Percentiles rank a stretch among this genome's conserved stretches.
These are phyloP conservation scores for Magnusiomyces clavatus DNA, from an alignment of 1,139 yeast species.

Conservation along the genomic window DNA sequence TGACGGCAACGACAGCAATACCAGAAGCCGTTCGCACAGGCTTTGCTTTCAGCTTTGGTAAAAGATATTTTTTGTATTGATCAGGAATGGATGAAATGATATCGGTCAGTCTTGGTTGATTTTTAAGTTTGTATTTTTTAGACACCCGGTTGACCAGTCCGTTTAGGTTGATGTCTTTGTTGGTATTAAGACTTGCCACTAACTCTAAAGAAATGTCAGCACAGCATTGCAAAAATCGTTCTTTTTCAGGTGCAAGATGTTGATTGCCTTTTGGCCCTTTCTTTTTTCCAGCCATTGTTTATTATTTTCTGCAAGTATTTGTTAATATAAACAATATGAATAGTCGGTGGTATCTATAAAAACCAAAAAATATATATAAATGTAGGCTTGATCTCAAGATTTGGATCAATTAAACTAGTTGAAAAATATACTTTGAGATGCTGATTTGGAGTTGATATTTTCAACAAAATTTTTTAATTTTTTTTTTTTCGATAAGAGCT, in stretches of 20 bases:
- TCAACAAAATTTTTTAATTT: background rate
- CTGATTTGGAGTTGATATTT: background rate
- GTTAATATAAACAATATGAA: background rate
- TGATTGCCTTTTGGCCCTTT: conserved; percentile 26
- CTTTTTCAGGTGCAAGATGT: conserved; percentile 53
- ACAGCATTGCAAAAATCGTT: conserved; percentile 85
- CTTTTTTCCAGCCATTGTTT: conserved; percentile 6
- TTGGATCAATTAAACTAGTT: background rate
- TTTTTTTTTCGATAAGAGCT: background rate
- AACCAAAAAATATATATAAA: background rate
- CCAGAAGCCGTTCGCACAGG: conserved; percentile 98
- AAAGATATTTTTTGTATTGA: conserved; percentile 80
- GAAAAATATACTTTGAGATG: no score
- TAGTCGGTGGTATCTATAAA: background rate
- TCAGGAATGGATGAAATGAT: conserved; percentile 94
- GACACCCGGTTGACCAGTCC: conserved; percentile 82
- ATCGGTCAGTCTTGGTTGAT: conserved; percentile 92
- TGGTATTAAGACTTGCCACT: conserved; percentile 64
- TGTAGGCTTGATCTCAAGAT: background rate
- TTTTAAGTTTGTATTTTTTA: conserved; percentile 81
- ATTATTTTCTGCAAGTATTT: background rate
- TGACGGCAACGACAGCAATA: conserved; percentile 97
- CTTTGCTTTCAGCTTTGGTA: conserved; percentile 92
- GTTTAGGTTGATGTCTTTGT: conserved; percentile 80
- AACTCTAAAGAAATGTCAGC: conserved; percentile 87